These are phyloP conservation scores for Mycena venus DNA, from an alignment of 768 basidiomycete species.

Conservation along the genomic window DNA sequence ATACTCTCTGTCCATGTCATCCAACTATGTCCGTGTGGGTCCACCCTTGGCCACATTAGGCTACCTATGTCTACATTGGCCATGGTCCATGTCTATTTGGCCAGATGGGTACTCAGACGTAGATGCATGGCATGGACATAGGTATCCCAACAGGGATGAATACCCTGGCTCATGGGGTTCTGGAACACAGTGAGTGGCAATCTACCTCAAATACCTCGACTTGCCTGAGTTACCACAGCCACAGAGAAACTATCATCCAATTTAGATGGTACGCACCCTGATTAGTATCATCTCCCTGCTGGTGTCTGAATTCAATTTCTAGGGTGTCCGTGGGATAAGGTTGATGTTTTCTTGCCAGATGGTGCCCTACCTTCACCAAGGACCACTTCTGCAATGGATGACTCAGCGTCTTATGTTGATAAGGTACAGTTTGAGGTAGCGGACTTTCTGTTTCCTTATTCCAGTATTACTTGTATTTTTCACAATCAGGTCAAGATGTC, in stretches of 20 bases:
- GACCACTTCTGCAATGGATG: neutral
- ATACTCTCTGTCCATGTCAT: too few species aligned
- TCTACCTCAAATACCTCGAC: neutral
- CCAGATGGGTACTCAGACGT: too few species aligned
- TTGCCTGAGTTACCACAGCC: neutral
- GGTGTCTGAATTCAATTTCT: neutral
- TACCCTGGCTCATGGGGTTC: too few species aligned
- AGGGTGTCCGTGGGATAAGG: neutral
- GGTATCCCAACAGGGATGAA: too few species aligned
- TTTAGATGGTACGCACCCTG: neutral
- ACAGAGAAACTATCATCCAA: neutral
- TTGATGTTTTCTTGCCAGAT: neutral
- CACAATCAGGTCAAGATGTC: constrained; percentile 40
- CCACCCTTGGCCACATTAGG: too few species aligned
- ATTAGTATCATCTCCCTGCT: neutral
- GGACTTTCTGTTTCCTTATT: constrained; percentile 27
- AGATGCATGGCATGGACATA: too few species aligned
- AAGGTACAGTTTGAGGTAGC: constrained; percentile 21
- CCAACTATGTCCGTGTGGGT: too few species aligned
- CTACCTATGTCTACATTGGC: too few species aligned
- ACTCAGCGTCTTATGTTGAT: constrained; percentile 23
- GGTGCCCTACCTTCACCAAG: neutral
- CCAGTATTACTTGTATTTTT: too few species aligned
- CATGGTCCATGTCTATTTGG: too few species aligned
- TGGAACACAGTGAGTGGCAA: too few species aligned